Evolutionary conservation across 148 eudicot species (phyloP).

Genomic region (Euryodendron excelsum): DNA sequence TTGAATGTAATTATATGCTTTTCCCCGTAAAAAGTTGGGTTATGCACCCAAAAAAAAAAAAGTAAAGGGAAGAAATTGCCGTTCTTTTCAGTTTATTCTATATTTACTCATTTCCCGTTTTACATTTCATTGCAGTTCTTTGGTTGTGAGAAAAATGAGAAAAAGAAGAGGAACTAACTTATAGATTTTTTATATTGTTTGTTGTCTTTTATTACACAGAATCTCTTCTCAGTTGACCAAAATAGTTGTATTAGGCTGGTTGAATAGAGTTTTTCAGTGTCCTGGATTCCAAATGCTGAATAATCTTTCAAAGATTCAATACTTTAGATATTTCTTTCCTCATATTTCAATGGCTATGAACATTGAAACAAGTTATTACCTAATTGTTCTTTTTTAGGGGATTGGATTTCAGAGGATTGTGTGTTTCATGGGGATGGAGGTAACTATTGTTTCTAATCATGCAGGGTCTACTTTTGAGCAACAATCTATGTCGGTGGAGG

Average conservation of each 20-base stretch:
- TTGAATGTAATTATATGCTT: too few relatives aligned
- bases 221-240: constrained; percentile 1
- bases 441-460: background rate
- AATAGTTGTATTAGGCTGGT: background rate
- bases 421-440: background rate
- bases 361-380: background rate
- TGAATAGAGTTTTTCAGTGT: background rate
- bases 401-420: background rate
- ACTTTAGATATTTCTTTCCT: background rate
- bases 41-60: too few relatives aligned
- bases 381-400: background rate
- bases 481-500: constrained; percentile 67
- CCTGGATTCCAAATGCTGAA: background rate
- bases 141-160: background rate
- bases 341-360: background rate
- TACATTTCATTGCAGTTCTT: background rate
- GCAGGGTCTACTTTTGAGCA: constrained; percentile 74
- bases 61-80: too few relatives aligned
- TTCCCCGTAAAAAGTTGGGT: background rate
- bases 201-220: background rate
- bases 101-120: too few relatives aligned
- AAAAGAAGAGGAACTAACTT: background rate
- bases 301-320: background rate
- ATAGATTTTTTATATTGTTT: background rate
- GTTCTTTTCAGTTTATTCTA: too few relatives aligned